phyloP scores from a whole-genome alignment of 495 filamentous ascomycete species.

The Sordaria brevicollis region DNA sequence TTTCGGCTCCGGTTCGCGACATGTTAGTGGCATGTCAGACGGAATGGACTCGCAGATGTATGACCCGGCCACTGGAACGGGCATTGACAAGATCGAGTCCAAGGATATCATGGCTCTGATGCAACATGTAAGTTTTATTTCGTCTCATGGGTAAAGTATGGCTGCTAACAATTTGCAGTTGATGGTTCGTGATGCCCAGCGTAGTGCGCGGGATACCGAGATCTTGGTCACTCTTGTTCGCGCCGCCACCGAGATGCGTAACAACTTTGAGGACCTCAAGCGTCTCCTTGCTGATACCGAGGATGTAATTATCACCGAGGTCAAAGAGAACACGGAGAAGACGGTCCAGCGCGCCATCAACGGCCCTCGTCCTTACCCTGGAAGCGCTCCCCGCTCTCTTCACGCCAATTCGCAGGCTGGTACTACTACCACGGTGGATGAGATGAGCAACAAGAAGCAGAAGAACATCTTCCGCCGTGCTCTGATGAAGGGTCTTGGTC shows the following conservation, averaged over 20 bases:
- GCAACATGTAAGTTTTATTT: slow-evolving; percentile 75
- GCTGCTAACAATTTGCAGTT: slow-evolving; percentile 47
- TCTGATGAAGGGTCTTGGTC: slow-evolving; percentile 66
- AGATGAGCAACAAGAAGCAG: slow-evolving; percentile 55
- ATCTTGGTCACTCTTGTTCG: slow-evolving; percentile 90
- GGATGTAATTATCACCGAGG: slow-evolving; percentile 68
- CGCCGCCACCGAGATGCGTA: slow-evolving; percentile 94
- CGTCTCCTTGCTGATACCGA: slow-evolving; percentile 80
- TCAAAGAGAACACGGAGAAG: slow-evolving; percentile 76
- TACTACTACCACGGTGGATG: slow-evolving; percentile 52
- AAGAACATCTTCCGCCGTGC: slow-evolving; percentile 86
- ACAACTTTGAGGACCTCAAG: slow-evolving; percentile 94
- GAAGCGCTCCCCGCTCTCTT: slow-evolving; percentile 45
- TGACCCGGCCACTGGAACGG: slow-evolving; percentile 78
- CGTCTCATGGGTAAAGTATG: neutral
- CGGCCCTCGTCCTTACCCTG: slow-evolving; percentile 79
- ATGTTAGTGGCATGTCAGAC: slow-evolving; percentile 84
- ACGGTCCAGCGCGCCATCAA: slow-evolving; percentile 70
- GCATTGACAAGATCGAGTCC: slow-evolving; percentile 87
- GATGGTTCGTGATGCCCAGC: slow-evolving; percentile 92
- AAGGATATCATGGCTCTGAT: slow-evolving; percentile 96
- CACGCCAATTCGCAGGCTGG: slow-evolving; percentile 50
- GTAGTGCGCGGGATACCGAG: slow-evolving; percentile 93
- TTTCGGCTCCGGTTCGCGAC: slow-evolving; percentile 29
- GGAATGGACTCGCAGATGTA: slow-evolving; percentile 82